Base-by-base conservation (phyloP, 495 filamentous ascomycete species). In the Acidomyces sp. region DNA sequence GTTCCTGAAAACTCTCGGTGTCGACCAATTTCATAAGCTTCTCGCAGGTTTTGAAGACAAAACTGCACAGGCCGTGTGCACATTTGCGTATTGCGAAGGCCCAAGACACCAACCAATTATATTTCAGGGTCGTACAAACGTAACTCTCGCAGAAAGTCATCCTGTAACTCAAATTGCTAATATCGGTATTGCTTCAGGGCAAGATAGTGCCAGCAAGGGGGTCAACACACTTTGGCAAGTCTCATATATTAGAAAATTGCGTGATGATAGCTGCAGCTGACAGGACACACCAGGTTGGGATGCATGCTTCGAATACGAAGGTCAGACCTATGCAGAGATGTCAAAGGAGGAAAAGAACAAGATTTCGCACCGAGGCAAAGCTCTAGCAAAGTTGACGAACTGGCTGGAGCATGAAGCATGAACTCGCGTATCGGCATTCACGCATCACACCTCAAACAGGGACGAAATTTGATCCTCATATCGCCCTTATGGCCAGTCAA, bases 261-360 rank as follows among this genome's bases (percentile, higher is more conserved):
- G 33, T 32, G 21, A 17, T 33, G 34, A 10, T 17, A 13, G 16
- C 11, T 16, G 6, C 18, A 20, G 9, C 13, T 36, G 22, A 31
- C 41, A 26, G 49, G 30, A 49, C 18, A 13, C 29, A 30, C 11
- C 48, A 57, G 86, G 86, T 10, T 96, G 92, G 90, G 90, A 99
- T 57, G 75, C 92, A 0, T 81, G 93, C 34, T 99, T 99, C 52
- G 90, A 99, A 62, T 87, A 90, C 52, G 73, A 88, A 48, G 88
- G 87, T 34, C 63, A 85, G 62, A 97, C 90, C 62, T 96, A 93
- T 55, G 92, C 90, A 18, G 90, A 99, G 65, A 99, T 99, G 90
- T 80, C 84, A 34, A 84, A 85, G 60, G 68, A 62, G 20, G 77
- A 77, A 55, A 99, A 99, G 80, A 96, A 96, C 64, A 69, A 70